Conservation (phyloP, 2,329 filamentous ascomycete genomes). For the Colletotrichum godetiae region DNA sequence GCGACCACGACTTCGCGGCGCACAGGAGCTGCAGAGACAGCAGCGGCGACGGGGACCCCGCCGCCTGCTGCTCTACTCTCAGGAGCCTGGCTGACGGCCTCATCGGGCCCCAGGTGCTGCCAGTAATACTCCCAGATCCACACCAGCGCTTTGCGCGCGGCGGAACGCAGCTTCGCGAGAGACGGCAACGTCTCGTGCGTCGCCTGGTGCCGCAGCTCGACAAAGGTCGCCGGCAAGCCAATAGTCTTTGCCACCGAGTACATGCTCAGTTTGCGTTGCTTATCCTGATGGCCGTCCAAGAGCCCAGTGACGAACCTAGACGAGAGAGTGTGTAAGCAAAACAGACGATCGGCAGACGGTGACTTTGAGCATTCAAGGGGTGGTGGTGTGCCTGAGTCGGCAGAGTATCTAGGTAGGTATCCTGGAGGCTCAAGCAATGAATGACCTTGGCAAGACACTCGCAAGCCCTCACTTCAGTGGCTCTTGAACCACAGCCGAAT, state of each 20-base stretch:
- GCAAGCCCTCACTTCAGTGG: neutral
- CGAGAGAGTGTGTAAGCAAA: constrained; percentile 5
- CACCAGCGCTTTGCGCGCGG: constrained; percentile 75
- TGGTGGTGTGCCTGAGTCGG: neutral
- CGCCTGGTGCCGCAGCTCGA: constrained; percentile 89
- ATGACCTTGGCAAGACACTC: neutral
- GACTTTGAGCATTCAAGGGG: too few species aligned
- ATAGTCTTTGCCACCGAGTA: constrained; percentile 76
- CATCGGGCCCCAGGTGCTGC: constrained; percentile 59
- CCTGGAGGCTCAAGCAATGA: neutral
- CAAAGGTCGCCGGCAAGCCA: constrained; percentile 80
- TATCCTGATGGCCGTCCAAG: constrained; percentile 78
- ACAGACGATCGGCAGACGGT: neutral
- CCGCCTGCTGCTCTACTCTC: constrained; percentile 25
- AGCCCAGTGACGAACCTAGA: constrained; percentile 82
- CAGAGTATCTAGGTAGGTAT: neutral
- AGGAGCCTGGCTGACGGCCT: constrained; percentile 32
- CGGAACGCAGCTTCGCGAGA: constrained; percentile 76
- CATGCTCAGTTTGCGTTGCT: constrained; percentile 77
- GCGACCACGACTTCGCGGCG: constrained; percentile 50
- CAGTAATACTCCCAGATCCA: constrained; percentile 97
- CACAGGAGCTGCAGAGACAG: constrained; percentile 11
- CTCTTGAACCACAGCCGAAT: neutral
- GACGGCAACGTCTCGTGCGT: constrained; percentile 90
- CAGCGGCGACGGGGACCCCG: neutral